Conservation (phyloP, 2,329 filamentous ascomycete species). For the Botrytis elliptica region DNA sequence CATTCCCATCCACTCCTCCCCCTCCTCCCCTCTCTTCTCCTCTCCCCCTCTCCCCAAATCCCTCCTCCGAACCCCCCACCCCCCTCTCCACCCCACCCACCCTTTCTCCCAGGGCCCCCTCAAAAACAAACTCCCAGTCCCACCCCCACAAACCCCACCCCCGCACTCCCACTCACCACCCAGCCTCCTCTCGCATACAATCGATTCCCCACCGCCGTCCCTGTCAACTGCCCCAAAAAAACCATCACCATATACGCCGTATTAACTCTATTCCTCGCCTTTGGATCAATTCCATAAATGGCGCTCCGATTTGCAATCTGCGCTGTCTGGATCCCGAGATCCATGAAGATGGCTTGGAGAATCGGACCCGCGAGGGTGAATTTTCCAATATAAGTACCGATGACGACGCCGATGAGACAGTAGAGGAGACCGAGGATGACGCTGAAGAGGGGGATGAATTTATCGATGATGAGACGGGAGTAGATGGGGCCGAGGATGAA, state of each 20-base stretch:
- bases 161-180: slow-evolving; percentile 55
- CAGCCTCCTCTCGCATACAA: slow-evolving; percentile 57
- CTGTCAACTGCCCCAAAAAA: slow-evolving; percentile 77
- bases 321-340: slow-evolving; percentile 69
- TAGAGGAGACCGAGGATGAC: slow-evolving; percentile 61
- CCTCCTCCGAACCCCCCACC: slow-evolving; percentile 39
- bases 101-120: slow-evolving; percentile 56
- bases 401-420: slow-evolving; percentile 58
- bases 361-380: slow-evolving; percentile 69
- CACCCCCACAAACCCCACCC: slow-evolving; percentile 52
- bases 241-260: slow-evolving; percentile 78
- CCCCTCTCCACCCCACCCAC: slow-evolving; percentile 58
- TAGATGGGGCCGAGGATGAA: slow-evolving; percentile 69
- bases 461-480: slow-evolving; percentile 67
- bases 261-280: slow-evolving; percentile 72
- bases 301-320: slow-evolving; percentile 71
- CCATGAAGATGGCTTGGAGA: slow-evolving; percentile 67
- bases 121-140: slow-evolving; percentile 48
- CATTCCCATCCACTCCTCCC: slow-evolving; percentile 13
- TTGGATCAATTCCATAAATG: slow-evolving; percentile 70
- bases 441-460: slow-evolving; percentile 65
- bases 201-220: slow-evolving; percentile 58
- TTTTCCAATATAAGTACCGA: slow-evolving; percentile 68
- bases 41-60: slow-evolving; percentile 24
- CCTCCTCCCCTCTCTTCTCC: neutral